Conservation (phyloP, 2,329 filamentous ascomycete genomes). For the Colletotrichum nymphaeae region DNA sequence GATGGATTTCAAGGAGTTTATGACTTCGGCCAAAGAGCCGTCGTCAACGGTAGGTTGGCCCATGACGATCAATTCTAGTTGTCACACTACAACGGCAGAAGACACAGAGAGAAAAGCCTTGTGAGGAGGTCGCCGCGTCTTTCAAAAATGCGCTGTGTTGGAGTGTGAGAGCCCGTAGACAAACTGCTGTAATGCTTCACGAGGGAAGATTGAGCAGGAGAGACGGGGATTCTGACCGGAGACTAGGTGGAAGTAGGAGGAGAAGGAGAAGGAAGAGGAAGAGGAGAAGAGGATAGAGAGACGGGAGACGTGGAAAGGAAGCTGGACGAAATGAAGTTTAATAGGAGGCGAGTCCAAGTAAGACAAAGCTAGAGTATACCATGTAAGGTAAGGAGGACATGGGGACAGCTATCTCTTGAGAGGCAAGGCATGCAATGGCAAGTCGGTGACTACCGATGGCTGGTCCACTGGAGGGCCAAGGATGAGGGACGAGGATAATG, state of each 20-base stretch:
- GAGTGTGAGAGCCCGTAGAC: neutral
- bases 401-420: neutral
- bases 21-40: conserved; percentile 48
- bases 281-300: neutral
- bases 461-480: conserved; percentile 18
- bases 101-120: neutral
- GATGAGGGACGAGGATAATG: conserved; percentile 8
- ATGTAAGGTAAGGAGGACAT: neutral
- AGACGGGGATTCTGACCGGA: neutral
- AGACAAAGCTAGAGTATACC: neutral
- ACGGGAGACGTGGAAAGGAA: neutral
- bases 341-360: conserved; percentile 3
- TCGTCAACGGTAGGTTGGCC: conserved; percentile 4
- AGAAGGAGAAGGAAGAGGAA: neutral
- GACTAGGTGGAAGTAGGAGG: neutral
- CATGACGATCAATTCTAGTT: conserved; percentile 17
- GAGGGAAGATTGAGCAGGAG: neutral
- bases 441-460: conserved; percentile 32
- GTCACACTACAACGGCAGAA: neutral
- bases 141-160: neutral
- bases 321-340: neutral
- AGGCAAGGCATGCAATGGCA: neutral
- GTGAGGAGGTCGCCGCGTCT: neutral
- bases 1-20: conserved; percentile 47
- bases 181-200: neutral